These are phyloP conservation scores for Forsythia viridissima DNA, from an alignment of 257 asterid genomes.

Conservation along the genomic window DNA sequence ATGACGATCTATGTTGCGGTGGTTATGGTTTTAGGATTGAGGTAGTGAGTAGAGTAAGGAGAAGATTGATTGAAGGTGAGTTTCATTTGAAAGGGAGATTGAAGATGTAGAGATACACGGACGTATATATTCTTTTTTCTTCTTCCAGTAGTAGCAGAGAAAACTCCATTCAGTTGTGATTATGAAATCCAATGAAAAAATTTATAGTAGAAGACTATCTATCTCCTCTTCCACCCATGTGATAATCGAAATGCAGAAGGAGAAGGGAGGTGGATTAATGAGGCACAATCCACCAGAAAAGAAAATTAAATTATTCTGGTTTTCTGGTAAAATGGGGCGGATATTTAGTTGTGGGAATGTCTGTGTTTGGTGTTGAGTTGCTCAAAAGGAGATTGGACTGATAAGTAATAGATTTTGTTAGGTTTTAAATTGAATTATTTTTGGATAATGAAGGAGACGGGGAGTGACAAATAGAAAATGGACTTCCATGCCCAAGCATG, in stretches of 20 bases:
- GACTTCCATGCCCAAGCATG: not conserved
- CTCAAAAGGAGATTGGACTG: not conserved
- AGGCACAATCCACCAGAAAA: not conserved
- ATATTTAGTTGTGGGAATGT: not conserved
- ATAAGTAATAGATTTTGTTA: not conserved
- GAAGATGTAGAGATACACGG: too few relatives aligned
- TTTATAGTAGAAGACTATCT: not conserved
- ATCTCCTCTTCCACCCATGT: not conserved
- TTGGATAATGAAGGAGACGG: not conserved
- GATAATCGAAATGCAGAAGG: not conserved
- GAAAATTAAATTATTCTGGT: not conserved
- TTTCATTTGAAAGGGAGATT: too few relatives aligned
- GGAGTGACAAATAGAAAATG: not conserved
- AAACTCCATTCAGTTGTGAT: too few relatives aligned
- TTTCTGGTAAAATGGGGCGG: not conserved
- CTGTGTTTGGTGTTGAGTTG: not conserved
- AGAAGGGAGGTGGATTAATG: not conserved
- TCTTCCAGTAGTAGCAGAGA: too few relatives aligned
- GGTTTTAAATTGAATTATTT: not conserved
- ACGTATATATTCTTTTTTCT: too few relatives aligned
- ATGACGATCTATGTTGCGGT: too few relatives aligned
- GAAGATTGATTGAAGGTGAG: too few relatives aligned
- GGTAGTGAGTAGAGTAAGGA: too few relatives aligned
- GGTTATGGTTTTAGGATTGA: too few relatives aligned
- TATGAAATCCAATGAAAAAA: not conserved